Evolutionary conservation across 495 filamentous ascomycete species (phyloP), one percentile per base, ranked within the genome.

Genomic region (Parathielavia appendiculata): DNA sequence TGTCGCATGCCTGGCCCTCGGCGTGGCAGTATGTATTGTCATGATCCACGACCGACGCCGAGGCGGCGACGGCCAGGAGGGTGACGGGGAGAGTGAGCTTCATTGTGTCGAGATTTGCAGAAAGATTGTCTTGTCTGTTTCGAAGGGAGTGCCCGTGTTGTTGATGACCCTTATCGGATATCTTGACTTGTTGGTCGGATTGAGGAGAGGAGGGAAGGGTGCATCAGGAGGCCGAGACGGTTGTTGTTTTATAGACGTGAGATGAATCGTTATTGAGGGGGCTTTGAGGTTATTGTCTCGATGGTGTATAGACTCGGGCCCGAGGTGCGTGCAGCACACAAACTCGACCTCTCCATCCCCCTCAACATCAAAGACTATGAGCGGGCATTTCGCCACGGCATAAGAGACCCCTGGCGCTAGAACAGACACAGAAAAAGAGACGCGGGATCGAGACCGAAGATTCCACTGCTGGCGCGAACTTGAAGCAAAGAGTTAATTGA

Each of bases 1-100:
- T 74, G 57, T 62, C 60, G 69, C 73, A 75, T 40, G 69, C 51
- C 66, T 73, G 62, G 63, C 69, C 73, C 41, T 54, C 35, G 53
- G 54, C 44, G 16, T 26, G 38, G 66, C 72, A 73, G 59, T 61
- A 71, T 23, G 59, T 63, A 61, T 62, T 63, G 22, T 60, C 63
- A 14, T 69, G 58, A n/a, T 61, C 56, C 13, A 54, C 46, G 59
- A 62, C 47, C 43, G 68, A 65, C 19, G 62, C 65, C 12, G 63
- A 60, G 50, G 58, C 58, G 22, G 58, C 57, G 46, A 66, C 54
- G 62, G 69, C 61, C 45, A 76, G 56, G 65, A 72, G 20, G 63
- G 60, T 54, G 52, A 76, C 11, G 58, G 69, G 60, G 56, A 63
- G 55, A 32, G 70, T 59, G 54, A 69, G 66, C 69, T 75, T 74